Conservation (phyloP, 306 rosid species). For the Cicer arietinum region DNA sequence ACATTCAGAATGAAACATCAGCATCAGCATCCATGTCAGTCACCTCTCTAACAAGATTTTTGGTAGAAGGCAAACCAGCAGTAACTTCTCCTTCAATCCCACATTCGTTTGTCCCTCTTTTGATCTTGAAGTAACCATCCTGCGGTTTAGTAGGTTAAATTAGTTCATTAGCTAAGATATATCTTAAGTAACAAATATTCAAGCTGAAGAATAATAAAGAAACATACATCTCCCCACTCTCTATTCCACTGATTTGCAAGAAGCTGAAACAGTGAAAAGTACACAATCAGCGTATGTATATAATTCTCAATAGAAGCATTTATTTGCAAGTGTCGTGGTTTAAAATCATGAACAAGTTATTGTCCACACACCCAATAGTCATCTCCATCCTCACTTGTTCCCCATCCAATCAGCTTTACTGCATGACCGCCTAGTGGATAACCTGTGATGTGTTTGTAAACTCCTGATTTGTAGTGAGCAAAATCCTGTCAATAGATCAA, state of each 20-base stretch:
- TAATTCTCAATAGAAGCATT: slow-evolving; percentile 19
- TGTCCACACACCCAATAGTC: slow-evolving; percentile 83
- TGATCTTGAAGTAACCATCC: slow-evolving; percentile 96
- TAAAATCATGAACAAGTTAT: slow-evolving; percentile 22
- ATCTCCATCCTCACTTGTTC: slow-evolving; percentile 77
- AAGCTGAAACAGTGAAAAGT: slow-evolving; percentile 66
- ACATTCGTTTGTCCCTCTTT: slow-evolving; percentile 87
- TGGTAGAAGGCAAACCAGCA: slow-evolving; percentile 83
- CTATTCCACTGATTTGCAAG: slow-evolving; percentile 94
- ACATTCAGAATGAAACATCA: slow-evolving; percentile 57
- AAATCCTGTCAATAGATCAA: slow-evolving; percentile 70
- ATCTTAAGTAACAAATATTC: slow-evolving; percentile 20
- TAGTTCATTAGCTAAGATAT: slow-evolving; percentile 26
- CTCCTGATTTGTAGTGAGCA: slow-evolving; percentile 97
- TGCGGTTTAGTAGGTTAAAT: slow-evolving; percentile 52
- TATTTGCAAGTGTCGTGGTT: neutral
- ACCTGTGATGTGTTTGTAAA: slow-evolving; percentile 88
- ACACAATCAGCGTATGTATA: slow-evolving; percentile 33
- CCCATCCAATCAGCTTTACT: slow-evolving; percentile 96
- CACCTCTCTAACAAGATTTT: slow-evolving; percentile 57
- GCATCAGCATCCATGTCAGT: slow-evolving; percentile 43
- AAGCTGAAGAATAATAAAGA: slow-evolving; percentile 32
- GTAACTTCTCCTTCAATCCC: slow-evolving; percentile 79
- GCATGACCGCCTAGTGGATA: slow-evolving; percentile 88
- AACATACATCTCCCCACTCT: slow-evolving; percentile 93